phyloP scores from a whole-genome alignment of 305 asterid species.

The Fraxinus ornus region DNA sequence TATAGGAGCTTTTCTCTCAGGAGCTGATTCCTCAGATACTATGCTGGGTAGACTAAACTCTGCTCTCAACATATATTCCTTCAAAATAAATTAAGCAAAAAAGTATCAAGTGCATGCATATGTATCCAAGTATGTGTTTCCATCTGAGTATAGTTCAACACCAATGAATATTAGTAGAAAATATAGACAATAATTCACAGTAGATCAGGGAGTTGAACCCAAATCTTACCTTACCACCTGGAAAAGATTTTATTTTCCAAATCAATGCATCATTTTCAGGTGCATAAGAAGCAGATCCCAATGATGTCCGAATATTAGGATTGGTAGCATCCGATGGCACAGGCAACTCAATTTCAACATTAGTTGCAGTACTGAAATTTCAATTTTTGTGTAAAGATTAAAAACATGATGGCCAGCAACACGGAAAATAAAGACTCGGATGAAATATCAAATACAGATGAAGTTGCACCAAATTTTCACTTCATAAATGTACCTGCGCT shows the following conservation, averaged over 20 bases:
- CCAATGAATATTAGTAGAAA: no score
- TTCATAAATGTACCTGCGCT: constrained; percentile 90
- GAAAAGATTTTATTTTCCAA: constrained; percentile 94
- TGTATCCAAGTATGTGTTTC: no score
- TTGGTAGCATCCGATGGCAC: constrained; percentile 88
- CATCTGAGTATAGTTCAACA: background rate
- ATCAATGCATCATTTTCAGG: constrained; percentile 85
- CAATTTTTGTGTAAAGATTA: constrained; percentile 10
- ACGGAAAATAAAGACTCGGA: background rate
- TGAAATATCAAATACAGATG: no score
- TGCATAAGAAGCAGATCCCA: constrained; percentile 89
- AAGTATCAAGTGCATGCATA: background rate
- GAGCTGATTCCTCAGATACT: constrained; percentile 71
- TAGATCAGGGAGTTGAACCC: background rate
- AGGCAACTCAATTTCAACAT: constrained; percentile 90
- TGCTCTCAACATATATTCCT: constrained; percentile 94
- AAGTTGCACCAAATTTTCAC: no score
- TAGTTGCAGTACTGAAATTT: constrained; percentile 82
- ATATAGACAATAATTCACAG: no score
- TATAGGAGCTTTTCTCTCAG: constrained; percentile 92
- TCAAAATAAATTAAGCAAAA: constrained; percentile 18
- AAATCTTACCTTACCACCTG: constrained; percentile 82
- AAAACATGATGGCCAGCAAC: background rate
- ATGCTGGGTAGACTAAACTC: constrained; percentile 91
- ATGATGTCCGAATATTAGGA: constrained; percentile 84